A percentile compares a stretch with the other conserved stretches of the same genome.
Evolutionary conservation across 2,329 filamentous ascomycete species (phyloP).

Genomic region (Alternaria sp.): DNA sequence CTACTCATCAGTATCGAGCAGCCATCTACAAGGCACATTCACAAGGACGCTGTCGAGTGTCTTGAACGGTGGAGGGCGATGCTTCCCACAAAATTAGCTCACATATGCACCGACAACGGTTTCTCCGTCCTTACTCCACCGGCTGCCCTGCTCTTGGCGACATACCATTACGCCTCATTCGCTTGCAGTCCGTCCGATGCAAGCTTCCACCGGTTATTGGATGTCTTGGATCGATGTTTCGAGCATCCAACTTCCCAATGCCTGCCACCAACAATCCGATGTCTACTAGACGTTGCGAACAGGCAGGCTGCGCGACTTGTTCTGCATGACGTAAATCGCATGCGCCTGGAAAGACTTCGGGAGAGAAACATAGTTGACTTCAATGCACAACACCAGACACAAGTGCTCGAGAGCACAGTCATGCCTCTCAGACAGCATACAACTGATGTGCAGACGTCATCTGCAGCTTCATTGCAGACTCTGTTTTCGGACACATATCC

Average conservation of each 20-base stretch:
- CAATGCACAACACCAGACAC: constrained; percentile 9
- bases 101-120: constrained; percentile 25
- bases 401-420: constrained; percentile 1
- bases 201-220: constrained; percentile 29
- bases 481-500: constrained; percentile 13
- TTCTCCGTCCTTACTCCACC: constrained; percentile 35
- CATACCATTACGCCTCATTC: constrained; percentile 38
- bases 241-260: constrained; percentile 28
- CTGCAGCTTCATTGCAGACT: constrained; percentile 32
- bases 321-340: constrained; percentile 24
- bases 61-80: constrained; percentile 50
- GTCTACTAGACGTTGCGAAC: constrained; percentile 34
- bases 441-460: constrained; percentile 23
- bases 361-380: constrained; percentile 24
- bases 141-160: constrained; percentile 38
- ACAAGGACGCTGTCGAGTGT: constrained; percentile 39
- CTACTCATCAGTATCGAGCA: constrained; percentile 29
- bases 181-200: constrained; percentile 31
- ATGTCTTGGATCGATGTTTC: constrained; percentile 37
- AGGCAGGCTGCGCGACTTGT: constrained; percentile 23
- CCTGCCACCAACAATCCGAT: constrained; percentile 41
- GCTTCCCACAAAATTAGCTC: constrained; percentile 36
- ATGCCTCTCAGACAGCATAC: constrained; percentile 10
- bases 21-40: not conserved
- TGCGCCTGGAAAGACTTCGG: constrained; percentile 31